Percentiles rank a stretch among this genome's conserved stretches.
These are phyloP conservation scores for Penicillium herquei DNA, from an alignment of 495 filamentous ascomycete genomes.

Conservation along the genomic window DNA sequence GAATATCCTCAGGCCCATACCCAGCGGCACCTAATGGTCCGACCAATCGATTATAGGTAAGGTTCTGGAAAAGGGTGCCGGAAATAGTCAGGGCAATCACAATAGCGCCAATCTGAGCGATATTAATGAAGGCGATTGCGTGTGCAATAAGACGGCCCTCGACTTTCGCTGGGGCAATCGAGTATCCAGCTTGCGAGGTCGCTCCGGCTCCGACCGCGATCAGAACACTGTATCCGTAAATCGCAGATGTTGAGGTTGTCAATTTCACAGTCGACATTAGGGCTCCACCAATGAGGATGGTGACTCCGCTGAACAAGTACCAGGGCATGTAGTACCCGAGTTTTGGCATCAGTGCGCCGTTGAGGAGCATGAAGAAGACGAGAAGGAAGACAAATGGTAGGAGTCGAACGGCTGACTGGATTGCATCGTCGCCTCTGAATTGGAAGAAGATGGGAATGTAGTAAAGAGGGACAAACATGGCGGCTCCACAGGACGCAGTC, in stretches of 20 bases:
- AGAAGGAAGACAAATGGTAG: conserved; percentile 21
- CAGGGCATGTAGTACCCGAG: conserved; percentile 52
- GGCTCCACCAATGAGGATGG: neutral
- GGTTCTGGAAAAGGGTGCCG: neutral
- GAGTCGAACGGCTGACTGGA: conserved; percentile 38
- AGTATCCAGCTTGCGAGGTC: conserved; percentile 49
- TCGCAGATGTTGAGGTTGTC: conserved; percentile 28
- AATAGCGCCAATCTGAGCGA: neutral
- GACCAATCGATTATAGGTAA: neutral
- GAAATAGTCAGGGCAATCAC: neutral
- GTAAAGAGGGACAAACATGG: conserved; percentile 34
- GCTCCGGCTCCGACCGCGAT: conserved; percentile 51
- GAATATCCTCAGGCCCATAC: neutral
- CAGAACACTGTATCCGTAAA: conserved; percentile 56
- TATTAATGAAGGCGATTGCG: neutral
- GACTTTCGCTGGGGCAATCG: conserved; percentile 45
- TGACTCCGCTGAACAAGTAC: conserved; percentile 36
- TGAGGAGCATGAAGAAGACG: conserved; percentile 11
- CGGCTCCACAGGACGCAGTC: conserved; percentile 24
- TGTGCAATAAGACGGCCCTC: neutral
- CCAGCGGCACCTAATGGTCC: too few species aligned
- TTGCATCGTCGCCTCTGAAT: conserved; percentile 37
- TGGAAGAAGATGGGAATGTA: conserved; percentile 52
- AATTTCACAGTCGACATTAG: conserved; percentile 26
- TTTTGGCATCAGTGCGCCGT: conserved; percentile 44